Conservation (phyloP, 441 rosid species). For the Kokia cookei region DNA sequence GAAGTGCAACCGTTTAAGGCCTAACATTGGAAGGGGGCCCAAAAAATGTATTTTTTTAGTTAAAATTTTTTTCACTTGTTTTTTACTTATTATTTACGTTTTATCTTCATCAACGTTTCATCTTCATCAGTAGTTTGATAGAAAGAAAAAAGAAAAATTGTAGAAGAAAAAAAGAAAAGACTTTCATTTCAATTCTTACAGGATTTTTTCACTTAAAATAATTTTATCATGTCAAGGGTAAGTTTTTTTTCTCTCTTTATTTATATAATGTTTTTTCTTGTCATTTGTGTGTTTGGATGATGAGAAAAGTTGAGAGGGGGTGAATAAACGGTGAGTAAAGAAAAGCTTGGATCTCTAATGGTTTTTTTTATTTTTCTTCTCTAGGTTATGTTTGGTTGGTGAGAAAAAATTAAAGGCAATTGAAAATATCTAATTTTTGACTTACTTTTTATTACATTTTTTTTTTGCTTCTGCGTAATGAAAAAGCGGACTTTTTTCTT, state of each 20-base stretch:
- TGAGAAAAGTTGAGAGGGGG: neutral
- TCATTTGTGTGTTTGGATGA: neutral
- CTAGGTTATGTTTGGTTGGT: slow-evolving; percentile 2
- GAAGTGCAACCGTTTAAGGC: too few relatives aligned
- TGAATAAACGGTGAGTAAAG: neutral
- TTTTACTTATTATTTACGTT: too few relatives aligned
- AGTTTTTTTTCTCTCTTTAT: neutral
- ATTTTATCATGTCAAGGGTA: slow-evolving; percentile 57
- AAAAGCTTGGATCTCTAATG: neutral
- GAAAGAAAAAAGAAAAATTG: too few relatives aligned
- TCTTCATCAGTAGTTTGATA: too few relatives aligned
- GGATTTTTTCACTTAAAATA: too few relatives aligned
- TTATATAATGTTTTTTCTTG: neutral
- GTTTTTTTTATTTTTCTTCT: neutral
- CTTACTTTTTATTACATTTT: neutral
- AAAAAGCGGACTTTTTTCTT: neutral
- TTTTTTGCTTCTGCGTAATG: neutral
- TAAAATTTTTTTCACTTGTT: too few relatives aligned
- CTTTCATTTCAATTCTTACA: too few relatives aligned
- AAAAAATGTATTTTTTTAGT: too few relatives aligned
- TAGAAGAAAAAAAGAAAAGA: too few relatives aligned
- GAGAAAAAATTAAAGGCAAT: neutral
- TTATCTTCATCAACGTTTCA: too few relatives aligned
- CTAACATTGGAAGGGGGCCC: too few relatives aligned
- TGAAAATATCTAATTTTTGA: neutral